A percentile compares a stretch with the other conserved stretches of the same genome.
phyloP scores from a whole-genome alignment of 2,329 filamentous ascomycete genomes.

The Fusarium robinianum region DNA sequence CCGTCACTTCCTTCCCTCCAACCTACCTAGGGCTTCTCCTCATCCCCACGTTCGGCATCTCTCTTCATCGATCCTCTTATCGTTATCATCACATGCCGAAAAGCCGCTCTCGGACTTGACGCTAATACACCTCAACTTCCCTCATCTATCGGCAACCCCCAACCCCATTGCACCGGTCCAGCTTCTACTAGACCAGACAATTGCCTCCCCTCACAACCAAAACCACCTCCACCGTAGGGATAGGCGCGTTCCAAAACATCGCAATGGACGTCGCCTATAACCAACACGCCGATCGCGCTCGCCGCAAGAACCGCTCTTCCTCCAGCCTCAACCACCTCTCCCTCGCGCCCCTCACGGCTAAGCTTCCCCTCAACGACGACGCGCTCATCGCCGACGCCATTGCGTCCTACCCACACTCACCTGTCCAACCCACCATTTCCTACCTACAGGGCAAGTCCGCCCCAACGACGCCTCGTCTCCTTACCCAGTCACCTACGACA shows the following conservation, averaged over 20 bases:
- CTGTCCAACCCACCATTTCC: conserved; percentile 45
- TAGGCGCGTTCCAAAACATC: no score
- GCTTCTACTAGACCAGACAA: not conserved
- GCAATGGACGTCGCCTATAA: conserved; percentile 64
- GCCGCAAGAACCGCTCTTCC: conserved; percentile 62
- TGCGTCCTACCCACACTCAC: conserved; percentile 32
- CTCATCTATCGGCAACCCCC: no score
- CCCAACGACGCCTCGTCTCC: conserved; percentile 66
- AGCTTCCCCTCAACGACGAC: conserved; percentile 61
- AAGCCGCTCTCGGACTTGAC: conserved; percentile 20
- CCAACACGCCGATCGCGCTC: conserved; percentile 60
- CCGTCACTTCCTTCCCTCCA: conserved; percentile 9
- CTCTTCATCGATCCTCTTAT: conserved; percentile 16
- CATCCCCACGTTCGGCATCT: no score
- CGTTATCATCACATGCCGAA: conserved; percentile 30
- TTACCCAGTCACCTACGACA: conserved; percentile 61
- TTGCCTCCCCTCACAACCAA: not conserved
- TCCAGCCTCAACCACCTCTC: conserved; percentile 64
- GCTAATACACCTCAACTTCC: no score
- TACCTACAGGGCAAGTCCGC: conserved; percentile 67
- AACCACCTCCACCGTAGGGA: no score
- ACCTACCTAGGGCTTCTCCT: conserved; percentile 11
- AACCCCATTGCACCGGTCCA: no score
- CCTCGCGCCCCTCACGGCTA: conserved; percentile 66
- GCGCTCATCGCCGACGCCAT: conserved; percentile 49